Evolutionary conservation across 2,329 filamentous ascomycete species (phyloP), one percentile per base, ranked within the genome.

Genomic region (Paraphoma sp.): DNA sequence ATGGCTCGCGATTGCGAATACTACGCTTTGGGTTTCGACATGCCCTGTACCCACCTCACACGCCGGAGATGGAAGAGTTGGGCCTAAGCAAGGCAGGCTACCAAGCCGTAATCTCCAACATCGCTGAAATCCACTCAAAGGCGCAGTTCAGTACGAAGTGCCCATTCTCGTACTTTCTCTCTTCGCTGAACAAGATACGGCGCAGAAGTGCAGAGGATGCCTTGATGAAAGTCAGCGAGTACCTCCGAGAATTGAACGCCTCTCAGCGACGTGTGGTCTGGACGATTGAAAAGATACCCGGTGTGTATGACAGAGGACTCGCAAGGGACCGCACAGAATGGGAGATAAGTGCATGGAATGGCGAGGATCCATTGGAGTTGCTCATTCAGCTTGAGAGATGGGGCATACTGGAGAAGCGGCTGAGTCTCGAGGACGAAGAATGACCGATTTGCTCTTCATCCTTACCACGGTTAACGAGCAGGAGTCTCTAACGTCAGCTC

Each of bases 341-440:
- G 67, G 67, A 68, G 38, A 65, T 70, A 16, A 69, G 65, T 50
- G 63, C 60, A 4, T 67, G 68, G 65, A 66, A 68, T 45, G 56
- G 53, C 14, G 59, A 64, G 33, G 67, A 70, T 53, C 64, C 63
- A 18, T 49, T 70, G 9, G 65, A 69, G 42, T 45, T 69, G 43
- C 45, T 69, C 14, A 54, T 67, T 11, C 54, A 68, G 52, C 48
- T 70, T 36, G 63, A 70, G 44, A 64, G 50, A 57, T 65, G 65
- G 67, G 65, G 64, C 0, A 60, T 70, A 4, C 62, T 71, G 44
- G 65, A 69, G 46, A 58, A 64, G 53, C 57, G 53, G 23, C 42
- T 69, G 29, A 51, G 55, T 28, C 55, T 68, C 45, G 65, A 67
- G 28, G 59, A 67, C 23, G 65, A 68, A 17, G 61, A 68, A 18